phyloP scores from a whole-genome alignment of 1,284 basidiomycete species.

The Vanrija pseudolonga region DNA sequence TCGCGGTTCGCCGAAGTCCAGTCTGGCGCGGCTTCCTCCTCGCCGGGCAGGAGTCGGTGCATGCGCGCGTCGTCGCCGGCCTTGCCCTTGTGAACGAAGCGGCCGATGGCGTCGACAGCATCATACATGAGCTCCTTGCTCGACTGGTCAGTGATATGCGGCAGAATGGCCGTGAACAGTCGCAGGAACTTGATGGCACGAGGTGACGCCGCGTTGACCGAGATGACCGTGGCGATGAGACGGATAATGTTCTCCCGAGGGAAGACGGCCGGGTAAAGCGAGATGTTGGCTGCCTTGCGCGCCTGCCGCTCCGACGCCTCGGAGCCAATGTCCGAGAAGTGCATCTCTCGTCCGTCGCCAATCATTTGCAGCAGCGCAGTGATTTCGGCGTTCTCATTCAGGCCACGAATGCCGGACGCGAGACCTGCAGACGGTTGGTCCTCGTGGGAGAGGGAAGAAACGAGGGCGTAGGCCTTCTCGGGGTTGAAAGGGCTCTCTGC shows the following conservation, averaged over 20 bases:
- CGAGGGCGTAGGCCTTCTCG: conserved; percentile 45
- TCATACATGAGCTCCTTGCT: conserved; percentile 60
- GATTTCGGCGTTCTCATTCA: conserved; percentile 64
- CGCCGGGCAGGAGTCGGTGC: conserved; percentile 50
- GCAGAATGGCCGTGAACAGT: conserved; percentile 60
- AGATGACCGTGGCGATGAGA: conserved; percentile 73
- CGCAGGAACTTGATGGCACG: conserved; percentile 66
- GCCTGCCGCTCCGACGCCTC: conserved; percentile 59
- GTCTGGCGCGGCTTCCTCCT: conserved; percentile 54
- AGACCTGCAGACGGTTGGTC: conserved; percentile 24
- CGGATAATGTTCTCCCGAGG: conserved; percentile 65
- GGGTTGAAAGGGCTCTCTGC: conserved; percentile 58
- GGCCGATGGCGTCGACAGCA: conserved; percentile 62
- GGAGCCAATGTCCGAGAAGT: conserved; percentile 58
- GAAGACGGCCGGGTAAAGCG: conserved; percentile 61
- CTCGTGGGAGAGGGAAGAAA: conserved; percentile 24
- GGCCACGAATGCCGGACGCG: conserved; percentile 63
- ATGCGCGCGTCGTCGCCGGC: conserved; percentile 49
- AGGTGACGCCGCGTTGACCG: conserved; percentile 63
- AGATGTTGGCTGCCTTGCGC: conserved; percentile 51
- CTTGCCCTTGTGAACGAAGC: conserved; percentile 26
- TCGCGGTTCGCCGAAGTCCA: conserved; percentile 60
- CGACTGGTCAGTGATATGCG: conserved; percentile 49
- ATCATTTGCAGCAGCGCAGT: conserved; percentile 64
- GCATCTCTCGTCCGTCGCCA: conserved; percentile 38